A percentile compares a stretch with the other conserved stretches of the same genome.
These are phyloP conservation scores for Phaeosphaeria sp. DNA, from an alignment of 2,329 filamentous ascomycete species.

Conservation along the genomic window DNA sequence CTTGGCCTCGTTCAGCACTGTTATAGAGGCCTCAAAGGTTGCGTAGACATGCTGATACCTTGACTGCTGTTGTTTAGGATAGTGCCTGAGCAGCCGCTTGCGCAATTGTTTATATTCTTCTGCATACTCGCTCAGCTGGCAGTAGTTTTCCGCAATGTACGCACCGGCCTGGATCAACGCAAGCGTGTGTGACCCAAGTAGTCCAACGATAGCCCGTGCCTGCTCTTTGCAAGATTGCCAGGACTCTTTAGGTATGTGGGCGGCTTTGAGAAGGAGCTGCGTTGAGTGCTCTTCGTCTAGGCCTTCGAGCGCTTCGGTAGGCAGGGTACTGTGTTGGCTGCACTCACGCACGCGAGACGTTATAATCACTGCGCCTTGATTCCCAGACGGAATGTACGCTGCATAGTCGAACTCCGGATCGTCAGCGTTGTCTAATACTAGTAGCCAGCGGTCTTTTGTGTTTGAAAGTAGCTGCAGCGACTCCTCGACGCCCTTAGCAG, in stretches of 20 bases:
- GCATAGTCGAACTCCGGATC: neutral
- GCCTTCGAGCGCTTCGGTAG: too few species aligned
- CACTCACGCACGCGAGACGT: neutral
- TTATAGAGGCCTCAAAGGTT: slow-evolving; percentile 46
- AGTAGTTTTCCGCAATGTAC: slow-evolving; percentile 33
- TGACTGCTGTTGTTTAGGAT: slow-evolving; percentile 34
- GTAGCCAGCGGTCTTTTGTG: neutral
- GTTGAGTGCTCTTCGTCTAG: too few species aligned
- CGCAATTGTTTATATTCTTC: neutral
- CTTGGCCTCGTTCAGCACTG: slow-evolving; percentile 25
- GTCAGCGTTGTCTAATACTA: neutral
- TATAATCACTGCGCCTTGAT: neutral
- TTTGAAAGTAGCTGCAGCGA: neutral
- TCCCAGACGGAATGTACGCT: neutral
- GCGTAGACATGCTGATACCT: slow-evolving; percentile 46
- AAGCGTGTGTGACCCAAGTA: slow-evolving; percentile 7
- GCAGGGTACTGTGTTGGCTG: too few species aligned
- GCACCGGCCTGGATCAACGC: slow-evolving; percentile 39
- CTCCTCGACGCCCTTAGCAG: too few species aligned
- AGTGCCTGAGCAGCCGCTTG: slow-evolving; percentile 32
- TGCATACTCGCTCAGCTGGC: slow-evolving; percentile 32
- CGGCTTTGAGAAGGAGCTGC: too few species aligned
- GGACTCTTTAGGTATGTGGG: too few species aligned
- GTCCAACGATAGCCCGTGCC: too few species aligned
- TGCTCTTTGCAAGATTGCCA: too few species aligned